Conservation (phyloP, 108 stramenopile genomes). For the Poteriospumella lacustris region DNA sequence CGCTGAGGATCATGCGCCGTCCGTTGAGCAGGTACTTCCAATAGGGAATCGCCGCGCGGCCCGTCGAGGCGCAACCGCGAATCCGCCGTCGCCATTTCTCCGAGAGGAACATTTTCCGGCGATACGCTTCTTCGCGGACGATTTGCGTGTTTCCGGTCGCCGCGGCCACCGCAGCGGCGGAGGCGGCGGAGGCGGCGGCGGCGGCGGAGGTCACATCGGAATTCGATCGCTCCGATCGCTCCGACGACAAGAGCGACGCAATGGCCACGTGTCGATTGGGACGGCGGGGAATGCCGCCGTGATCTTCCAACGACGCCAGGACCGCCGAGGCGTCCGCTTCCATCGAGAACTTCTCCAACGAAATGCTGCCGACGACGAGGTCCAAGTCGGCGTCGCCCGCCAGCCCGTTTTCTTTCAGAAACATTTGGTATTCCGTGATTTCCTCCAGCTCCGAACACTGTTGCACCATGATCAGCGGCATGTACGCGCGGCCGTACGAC, state of each 20-base stretch:
- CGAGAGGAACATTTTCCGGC: conserved; percentile 32
- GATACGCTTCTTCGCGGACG: conserved; percentile 43
- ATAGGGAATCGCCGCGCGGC: conserved; percentile 15
- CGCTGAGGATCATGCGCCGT: conserved; percentile 74
- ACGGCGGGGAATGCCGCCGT: too few species aligned
- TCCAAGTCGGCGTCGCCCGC: too few species aligned
- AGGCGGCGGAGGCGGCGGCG: conserved; percentile 17
- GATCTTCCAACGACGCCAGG: too few species aligned
- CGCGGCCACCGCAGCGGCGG: conserved; percentile 52
- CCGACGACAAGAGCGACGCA: too few species aligned
- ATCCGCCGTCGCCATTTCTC: conserved; percentile 42
- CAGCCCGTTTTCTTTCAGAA: conserved; percentile 26
- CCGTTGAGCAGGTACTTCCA: conserved; percentile 67
- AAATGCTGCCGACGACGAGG: too few species aligned
- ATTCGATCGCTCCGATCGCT: too few species aligned
- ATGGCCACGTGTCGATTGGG: too few species aligned
- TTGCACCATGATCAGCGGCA: conserved; percentile 84
- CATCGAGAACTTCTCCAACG: too few species aligned
- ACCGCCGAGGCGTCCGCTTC: too few species aligned
- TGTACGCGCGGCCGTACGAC: conserved; percentile 79
- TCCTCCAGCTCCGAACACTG: conserved; percentile 77
- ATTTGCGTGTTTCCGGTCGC: conserved; percentile 46
- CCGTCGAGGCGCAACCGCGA: conserved; percentile 34
- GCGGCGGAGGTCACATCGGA: too few species aligned
- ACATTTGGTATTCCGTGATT: conserved; percentile 72